Conservation (phyloP, 176 grass and related monocot genomes). For the Oryza longistaminata region DNA sequence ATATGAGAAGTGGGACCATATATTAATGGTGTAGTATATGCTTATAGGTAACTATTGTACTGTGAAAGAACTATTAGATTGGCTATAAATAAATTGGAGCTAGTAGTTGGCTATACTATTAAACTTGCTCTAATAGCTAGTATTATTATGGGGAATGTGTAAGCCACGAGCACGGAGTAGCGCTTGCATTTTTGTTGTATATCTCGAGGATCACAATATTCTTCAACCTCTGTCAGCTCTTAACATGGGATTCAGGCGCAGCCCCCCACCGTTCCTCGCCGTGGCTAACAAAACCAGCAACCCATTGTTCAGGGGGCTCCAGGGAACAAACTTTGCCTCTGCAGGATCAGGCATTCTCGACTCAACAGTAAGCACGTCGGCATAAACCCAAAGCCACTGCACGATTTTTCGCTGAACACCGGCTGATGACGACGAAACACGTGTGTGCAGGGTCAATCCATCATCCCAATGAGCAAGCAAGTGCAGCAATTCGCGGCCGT, state of each 20-base stretch:
- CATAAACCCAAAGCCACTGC: background rate
- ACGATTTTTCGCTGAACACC: background rate
- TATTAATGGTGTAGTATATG: too few relatives aligned
- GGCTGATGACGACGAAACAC: background rate
- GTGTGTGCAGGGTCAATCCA: constrained; percentile 46
- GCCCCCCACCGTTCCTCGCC: constrained; percentile 78
- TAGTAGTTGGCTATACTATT: too few relatives aligned
- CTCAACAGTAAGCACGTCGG: constrained; percentile 50
- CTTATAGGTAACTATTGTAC: too few relatives aligned
- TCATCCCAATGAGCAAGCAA: constrained; percentile 59
- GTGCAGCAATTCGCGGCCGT: constrained; percentile 51
- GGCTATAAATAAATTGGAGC: too few relatives aligned
- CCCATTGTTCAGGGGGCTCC: constrained; percentile 48
- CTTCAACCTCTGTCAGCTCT: constrained; percentile 40
- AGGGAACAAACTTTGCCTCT: constrained; percentile 90
- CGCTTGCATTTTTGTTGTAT: background rate
- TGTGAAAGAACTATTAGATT: too few relatives aligned
- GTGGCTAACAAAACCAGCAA: constrained; percentile 55
- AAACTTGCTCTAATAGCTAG: background rate
- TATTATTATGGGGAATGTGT: background rate
- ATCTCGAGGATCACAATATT: background rate
- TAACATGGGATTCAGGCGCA: constrained; percentile 85
- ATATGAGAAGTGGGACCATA: too few relatives aligned
- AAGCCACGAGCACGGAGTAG: background rate
- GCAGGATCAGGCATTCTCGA: constrained; percentile 93